Conservation (phyloP, 768 basidiomycete species). For the Roridomyces roridus region DNA sequence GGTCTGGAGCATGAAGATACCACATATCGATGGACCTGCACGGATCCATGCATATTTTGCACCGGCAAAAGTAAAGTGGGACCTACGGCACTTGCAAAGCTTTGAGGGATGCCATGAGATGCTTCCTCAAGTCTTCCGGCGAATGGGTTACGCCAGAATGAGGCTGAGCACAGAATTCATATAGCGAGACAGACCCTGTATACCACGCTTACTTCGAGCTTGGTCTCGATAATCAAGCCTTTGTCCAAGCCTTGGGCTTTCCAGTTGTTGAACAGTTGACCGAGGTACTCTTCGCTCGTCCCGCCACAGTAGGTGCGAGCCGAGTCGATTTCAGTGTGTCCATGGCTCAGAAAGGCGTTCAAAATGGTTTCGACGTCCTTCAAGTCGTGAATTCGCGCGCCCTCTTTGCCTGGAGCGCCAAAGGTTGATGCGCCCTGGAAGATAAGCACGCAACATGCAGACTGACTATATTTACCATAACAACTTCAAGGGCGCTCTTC, state of each 20-base stretch:
- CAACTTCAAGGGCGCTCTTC: slow-evolving; percentile 52
- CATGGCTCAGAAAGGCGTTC: slow-evolving; percentile 59
- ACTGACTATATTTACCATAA: too few species aligned
- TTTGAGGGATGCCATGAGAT: slow-evolving; percentile 53
- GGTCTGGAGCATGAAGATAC: slow-evolving; percentile 69
- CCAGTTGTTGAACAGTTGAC: slow-evolving; percentile 48
- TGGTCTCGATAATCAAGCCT: slow-evolving; percentile 64
- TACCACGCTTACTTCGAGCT: slow-evolving; percentile 52
- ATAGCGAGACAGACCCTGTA: not conserved
- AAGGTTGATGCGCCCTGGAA: slow-evolving; percentile 66
- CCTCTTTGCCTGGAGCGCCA: slow-evolving; percentile 53
- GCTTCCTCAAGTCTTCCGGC: slow-evolving; percentile 50
- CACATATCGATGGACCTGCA: slow-evolving; percentile 54
- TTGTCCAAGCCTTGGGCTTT: slow-evolving; percentile 54
- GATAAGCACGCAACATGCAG: too few species aligned
- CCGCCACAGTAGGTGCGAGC: slow-evolving; percentile 57
- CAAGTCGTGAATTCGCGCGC: slow-evolving; percentile 54
- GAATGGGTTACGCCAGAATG: slow-evolving; percentile 33
- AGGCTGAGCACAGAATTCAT: not conserved
- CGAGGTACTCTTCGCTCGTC: slow-evolving; percentile 63
- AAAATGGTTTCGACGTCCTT: slow-evolving; percentile 57
- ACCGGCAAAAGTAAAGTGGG: slow-evolving; percentile 19
- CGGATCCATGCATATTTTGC: slow-evolving; percentile 25
- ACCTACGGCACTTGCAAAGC: slow-evolving; percentile 50
- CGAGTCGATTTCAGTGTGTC: slow-evolving; percentile 60